These are phyloP conservation scores for Populus deltoides DNA, from an alignment of 345 rosid genomes.

Conservation along the genomic window DNA sequence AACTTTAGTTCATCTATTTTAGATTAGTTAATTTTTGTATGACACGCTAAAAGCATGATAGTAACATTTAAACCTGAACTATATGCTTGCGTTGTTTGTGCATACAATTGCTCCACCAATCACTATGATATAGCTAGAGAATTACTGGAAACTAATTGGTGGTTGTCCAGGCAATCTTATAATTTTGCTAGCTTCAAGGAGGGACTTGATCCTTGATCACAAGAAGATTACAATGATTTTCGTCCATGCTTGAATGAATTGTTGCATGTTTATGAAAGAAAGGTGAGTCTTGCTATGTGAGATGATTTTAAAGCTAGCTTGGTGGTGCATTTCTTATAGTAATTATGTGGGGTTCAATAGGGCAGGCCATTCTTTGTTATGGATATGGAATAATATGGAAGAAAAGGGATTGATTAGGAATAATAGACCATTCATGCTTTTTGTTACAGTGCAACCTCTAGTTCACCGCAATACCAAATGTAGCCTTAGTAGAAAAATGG, in stretches of 20 bases:
- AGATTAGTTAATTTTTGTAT: too few relatives aligned
- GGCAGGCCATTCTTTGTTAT: neutral
- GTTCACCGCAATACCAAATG: too few relatives aligned
- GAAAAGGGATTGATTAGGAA: too few relatives aligned
- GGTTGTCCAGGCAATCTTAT: slow-evolving; percentile 14
- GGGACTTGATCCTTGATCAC: neutral
- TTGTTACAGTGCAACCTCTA: too few relatives aligned
- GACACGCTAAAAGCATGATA: too few relatives aligned
- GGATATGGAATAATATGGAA: too few relatives aligned
- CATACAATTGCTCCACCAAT: too few relatives aligned
- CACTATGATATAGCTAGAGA: slow-evolving; percentile 10
- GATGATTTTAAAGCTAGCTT: neutral
- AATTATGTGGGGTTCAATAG: neutral
- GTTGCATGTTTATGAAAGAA: neutral
- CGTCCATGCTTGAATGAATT: neutral
- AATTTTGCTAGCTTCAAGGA: neutral
- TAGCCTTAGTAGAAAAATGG: too few relatives aligned
- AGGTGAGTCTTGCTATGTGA: neutral
- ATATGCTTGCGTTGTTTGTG: too few relatives aligned
- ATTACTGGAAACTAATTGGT: slow-evolving; percentile 6
- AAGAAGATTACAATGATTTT: neutral
- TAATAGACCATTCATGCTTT: too few relatives aligned
- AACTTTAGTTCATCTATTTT: too few relatives aligned
- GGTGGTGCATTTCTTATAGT: neutral
- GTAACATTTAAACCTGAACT: too few relatives aligned